Percentiles rank a stretch among this genome's conserved stretches.
These are phyloP conservation scores for Paspalum notatum DNA, from an alignment of 176 grass and related monocot genomes.

Conservation along the genomic window DNA sequence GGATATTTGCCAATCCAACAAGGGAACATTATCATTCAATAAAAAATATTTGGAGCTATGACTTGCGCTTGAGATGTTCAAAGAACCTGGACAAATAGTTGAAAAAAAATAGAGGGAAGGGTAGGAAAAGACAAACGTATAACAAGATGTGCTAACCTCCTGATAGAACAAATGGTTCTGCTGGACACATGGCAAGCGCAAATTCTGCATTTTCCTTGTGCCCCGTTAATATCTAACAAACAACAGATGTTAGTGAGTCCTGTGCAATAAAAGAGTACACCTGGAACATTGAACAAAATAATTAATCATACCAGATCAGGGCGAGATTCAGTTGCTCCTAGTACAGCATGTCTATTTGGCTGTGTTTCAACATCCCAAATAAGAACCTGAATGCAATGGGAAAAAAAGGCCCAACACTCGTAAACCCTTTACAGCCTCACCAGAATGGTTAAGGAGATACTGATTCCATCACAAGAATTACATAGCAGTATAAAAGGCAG, in stretches of 20 bases:
- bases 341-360: conserved; percentile 77
- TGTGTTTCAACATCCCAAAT: conserved; percentile 95
- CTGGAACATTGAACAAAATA: conserved; percentile 2
- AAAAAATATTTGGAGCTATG: neutral
- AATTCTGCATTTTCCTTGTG: conserved; percentile 96
- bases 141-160: conserved; percentile 65
- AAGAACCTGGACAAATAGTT: neutral
- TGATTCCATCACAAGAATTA: conserved; percentile 8
- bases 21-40: conserved; percentile 2
- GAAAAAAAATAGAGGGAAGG: neutral
- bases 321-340: conserved; percentile 71
- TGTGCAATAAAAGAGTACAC: conserved; percentile 14
- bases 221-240: conserved; percentile 80
- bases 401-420: conserved; percentile 26
- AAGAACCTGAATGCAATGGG: conserved; percentile 66
- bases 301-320: conserved; percentile 76
- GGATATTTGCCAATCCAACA: neutral
- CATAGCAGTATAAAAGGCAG: neutral
- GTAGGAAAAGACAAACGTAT: conserved; percentile 7
- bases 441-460: neutral
- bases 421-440: neutral
- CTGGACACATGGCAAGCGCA: conserved; percentile 90
- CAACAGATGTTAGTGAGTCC: conserved; percentile 27
- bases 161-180: conserved; percentile 87
- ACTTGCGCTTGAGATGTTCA: neutral